Base-by-base conservation (phyloP, 331 rosid species). In the Erythrophleum ivorense region DNA sequence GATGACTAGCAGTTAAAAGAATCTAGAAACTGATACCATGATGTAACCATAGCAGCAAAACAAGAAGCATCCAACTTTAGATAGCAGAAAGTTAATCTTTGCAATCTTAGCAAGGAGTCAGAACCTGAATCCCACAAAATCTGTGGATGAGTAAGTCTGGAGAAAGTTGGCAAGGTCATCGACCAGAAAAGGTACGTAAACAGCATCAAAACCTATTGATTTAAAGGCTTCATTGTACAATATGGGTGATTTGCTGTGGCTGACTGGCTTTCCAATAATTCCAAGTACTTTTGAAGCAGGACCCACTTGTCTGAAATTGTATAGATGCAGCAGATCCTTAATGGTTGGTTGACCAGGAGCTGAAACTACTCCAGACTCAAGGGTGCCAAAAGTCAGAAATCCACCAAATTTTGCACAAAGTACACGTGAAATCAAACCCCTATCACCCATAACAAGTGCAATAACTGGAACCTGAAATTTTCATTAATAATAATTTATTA, bases 311-410 rank as follows among this genome's bases (percentile, higher is more conserved):
- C 89, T 88, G 75, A 92, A 86, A 84, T 95, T 92, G 92, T 92
- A 95, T 58, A 90, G 80, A 85, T 85, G 5, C 77, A 93, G 74
- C 63, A 95, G 86, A 86, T 93, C 97, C 85, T 89, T 78, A 33
- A 95, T 80, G n/a, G 98, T 81, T 45, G 99, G 98, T 89, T 95
- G 98, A 79, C 97, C 98, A 79, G 98, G 94, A 84, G 98, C 99
- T 49, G 99, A 95, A 84, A 93, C 92, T 71, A 90, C 83, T 88
- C 94, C 90, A 3, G 91, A 57, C 85, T 95, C 94, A 1, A 93
- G 89, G 5, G 97, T 85, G 80, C 94, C 98, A 88, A 93, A 93
- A 63, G 97, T 93, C 43, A 95, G 94, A 88, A 76, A 87, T 58
- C 99, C 98, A 78, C 97, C 97, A 89, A 91, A 95, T 87, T 95